Percentiles rank a stretch among this genome's conserved stretches.
phyloP scores from a whole-genome alignment of 495 filamentous ascomycete species.

The Poronia punctata region DNA sequence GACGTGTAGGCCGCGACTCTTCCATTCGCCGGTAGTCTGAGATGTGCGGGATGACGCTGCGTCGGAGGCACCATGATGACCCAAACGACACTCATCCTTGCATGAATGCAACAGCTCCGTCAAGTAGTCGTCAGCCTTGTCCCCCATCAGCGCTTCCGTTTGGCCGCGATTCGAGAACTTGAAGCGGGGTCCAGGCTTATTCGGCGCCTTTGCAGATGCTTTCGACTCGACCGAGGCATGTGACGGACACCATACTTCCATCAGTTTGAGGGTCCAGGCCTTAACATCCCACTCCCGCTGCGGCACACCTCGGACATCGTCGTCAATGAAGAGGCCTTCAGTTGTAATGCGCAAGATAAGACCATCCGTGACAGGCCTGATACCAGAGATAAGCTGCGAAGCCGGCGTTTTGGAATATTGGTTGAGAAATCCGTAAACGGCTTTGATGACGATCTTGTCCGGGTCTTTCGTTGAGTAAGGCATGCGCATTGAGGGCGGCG shows the following conservation, averaged over 20 bases:
- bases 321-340: conserved; percentile 93
- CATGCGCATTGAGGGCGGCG: conserved; percentile 68
- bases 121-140: conserved; percentile 59
- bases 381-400: conserved; percentile 68
- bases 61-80: conserved; percentile 23
- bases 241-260: conserved; percentile 80
- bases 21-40: conserved; percentile 40
- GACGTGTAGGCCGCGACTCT: conserved; percentile 57
- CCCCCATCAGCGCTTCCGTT: conserved; percentile 42
- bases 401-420: conserved; percentile 72
- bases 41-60: conserved; percentile 27
- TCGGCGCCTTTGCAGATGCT: conserved; percentile 30
- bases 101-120: conserved; percentile 52
- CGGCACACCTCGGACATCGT: conserved; percentile 77
- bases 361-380: conserved; percentile 71
- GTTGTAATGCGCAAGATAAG: conserved; percentile 74
- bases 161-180: conserved; percentile 27
- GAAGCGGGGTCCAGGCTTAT: conserved; percentile 26
- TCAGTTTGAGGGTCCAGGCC: conserved; percentile 87
- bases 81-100: conserved; percentile 52
- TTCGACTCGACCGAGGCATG: conserved; percentile 31
- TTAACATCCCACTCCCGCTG: conserved; percentile 98
- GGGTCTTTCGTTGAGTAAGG: conserved; percentile 80
- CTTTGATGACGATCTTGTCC: conserved; percentile 88
- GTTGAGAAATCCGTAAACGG: conserved; percentile 85